phyloP scores from a whole-genome alignment of 306 rosid genomes.

The Cicer judaicum region DNA sequence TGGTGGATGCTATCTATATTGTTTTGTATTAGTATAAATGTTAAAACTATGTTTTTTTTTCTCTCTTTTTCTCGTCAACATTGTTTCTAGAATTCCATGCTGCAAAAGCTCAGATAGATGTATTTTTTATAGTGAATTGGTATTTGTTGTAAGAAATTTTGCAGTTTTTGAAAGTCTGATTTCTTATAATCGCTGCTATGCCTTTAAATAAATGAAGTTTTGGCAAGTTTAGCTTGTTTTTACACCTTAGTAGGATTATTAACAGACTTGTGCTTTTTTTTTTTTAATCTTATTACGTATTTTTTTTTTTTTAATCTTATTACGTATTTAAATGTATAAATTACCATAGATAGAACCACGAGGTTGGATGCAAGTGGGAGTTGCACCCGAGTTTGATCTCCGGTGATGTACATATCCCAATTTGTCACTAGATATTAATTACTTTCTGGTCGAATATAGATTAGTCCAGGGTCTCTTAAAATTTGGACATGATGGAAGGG shows the following conservation, averaged over 20 bases:
- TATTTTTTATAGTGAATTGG: slow-evolving; percentile 40
- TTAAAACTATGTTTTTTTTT: neutral
- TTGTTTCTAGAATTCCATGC: slow-evolving; percentile 41
- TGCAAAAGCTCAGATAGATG: slow-evolving; percentile 39
- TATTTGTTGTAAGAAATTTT: slow-evolving; percentile 29
- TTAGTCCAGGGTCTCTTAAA: too few relatives aligned
- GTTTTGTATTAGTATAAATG: slow-evolving; percentile 41
- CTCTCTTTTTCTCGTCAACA: slow-evolving; percentile 19
- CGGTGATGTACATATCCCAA: too few relatives aligned
- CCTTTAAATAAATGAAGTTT: slow-evolving; percentile 45
- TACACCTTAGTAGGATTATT: neutral
- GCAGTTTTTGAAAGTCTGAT: slow-evolving; percentile 8
- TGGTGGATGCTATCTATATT: slow-evolving; percentile 33
- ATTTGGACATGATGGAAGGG: too few relatives aligned
- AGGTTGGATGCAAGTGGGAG: too few relatives aligned
- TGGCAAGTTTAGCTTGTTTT: slow-evolving; percentile 28
- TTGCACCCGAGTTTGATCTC: too few relatives aligned
- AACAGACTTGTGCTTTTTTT: neutral
- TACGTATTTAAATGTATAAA: neutral
- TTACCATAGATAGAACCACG: too few relatives aligned
- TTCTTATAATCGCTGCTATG: slow-evolving; percentile 11
- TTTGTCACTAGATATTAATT: too few relatives aligned
- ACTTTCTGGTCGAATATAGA: too few relatives aligned
- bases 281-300: neutral
- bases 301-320: neutral